Evolutionary conservation across 2,329 filamentous ascomycete species (phyloP).

Genomic region (Penicillium rolfsii): DNA sequence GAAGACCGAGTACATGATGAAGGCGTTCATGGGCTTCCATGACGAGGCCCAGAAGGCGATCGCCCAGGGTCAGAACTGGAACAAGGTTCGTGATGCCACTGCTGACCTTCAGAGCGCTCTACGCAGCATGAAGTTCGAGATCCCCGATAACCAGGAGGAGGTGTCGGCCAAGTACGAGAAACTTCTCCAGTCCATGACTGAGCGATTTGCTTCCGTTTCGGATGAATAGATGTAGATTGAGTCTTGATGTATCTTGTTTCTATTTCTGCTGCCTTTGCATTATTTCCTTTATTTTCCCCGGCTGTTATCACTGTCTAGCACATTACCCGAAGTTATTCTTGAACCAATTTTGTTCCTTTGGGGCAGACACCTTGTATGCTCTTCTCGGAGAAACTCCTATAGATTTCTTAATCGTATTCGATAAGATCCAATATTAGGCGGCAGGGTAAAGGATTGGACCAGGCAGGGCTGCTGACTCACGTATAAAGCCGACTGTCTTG

Average conservation of each 20-base stretch:
- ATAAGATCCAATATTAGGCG: slow-evolving; percentile 7
- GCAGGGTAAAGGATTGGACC: slow-evolving; percentile 1
- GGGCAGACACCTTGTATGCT: not conserved
- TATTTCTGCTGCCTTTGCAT: slow-evolving; percentile 16
- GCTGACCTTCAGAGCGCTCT: slow-evolving; percentile 81
- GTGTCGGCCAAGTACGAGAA: slow-evolving; percentile 94
- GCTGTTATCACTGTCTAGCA: slow-evolving; percentile 36
- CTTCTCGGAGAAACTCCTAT: not conserved
- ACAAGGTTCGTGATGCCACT: slow-evolving; percentile 89
- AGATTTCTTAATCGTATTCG: not conserved
- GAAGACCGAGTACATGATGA: slow-evolving; percentile 99
- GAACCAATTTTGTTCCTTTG: slow-evolving; percentile 20
- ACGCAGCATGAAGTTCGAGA: slow-evolving; percentile 94
- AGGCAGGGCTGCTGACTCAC: not conserved
- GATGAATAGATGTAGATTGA: slow-evolving; percentile 71
- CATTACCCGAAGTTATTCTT: slow-evolving; percentile 42
- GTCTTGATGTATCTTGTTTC: slow-evolving; percentile 5
- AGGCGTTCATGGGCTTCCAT: slow-evolving; percentile 96
- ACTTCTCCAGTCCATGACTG: slow-evolving; percentile 86
- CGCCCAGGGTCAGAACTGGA: slow-evolving; percentile 86
- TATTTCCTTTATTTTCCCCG: slow-evolving; percentile 27
- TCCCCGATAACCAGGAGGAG: slow-evolving; percentile 79
- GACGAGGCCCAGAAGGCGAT: slow-evolving; percentile 97
- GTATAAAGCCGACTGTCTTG: not conserved
- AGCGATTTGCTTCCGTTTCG: slow-evolving; percentile 94